Base-by-base conservation (phyloP, 768 basidiomycete genomes). In the Zangia roseola region DNA sequence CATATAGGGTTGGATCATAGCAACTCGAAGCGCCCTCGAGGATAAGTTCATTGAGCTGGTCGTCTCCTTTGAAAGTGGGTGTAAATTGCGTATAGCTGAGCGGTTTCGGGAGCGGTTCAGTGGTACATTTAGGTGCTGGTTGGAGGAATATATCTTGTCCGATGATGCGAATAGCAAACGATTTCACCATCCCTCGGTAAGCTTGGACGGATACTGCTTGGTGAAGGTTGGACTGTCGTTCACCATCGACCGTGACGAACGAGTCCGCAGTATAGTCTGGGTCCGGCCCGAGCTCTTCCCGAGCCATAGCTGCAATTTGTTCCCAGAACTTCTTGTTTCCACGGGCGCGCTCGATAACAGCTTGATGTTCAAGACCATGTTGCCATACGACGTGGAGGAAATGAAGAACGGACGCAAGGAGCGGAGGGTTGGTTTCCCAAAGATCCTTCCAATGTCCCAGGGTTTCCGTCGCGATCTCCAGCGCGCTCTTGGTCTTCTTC, bases 331-430 rank as follows among this genome's bases (percentile, higher is more conserved):
- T 73, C 0, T 73, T 62, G 58, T 86, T 79, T 10, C 75, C 67
- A 16, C 85, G 80, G 7, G 85, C 65, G 6, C 71, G 56, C 8
- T 82, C 78, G 34, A 94, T 72, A 2, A 79, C 69, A 0, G 71
- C 54, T 47, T 79, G 82, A 62, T 92, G 86, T 60, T 94, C 86
- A 54, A 84, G 71, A 24, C 82, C 83, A 58, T 91, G 86, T 63
- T 88, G 79, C 91, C 90, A 89, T 16, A 88, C 81, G 21, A 83
- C 74, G 52, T 84, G 80, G 57, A 92, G 67, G 71, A 94, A 95
- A 6, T 80, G 75, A 40, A 95, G 69, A 17, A 90, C 78, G 10
- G 84, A 82, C 0, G 85, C 78, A 12, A 97, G 75, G 9, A 94
- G 70, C 17, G 84, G 78, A 0, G 93, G 90, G 52, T 90, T 89